Conservation (phyloP, 2,329 filamentous ascomycete species). For the Aspergillus proliferans region DNA sequence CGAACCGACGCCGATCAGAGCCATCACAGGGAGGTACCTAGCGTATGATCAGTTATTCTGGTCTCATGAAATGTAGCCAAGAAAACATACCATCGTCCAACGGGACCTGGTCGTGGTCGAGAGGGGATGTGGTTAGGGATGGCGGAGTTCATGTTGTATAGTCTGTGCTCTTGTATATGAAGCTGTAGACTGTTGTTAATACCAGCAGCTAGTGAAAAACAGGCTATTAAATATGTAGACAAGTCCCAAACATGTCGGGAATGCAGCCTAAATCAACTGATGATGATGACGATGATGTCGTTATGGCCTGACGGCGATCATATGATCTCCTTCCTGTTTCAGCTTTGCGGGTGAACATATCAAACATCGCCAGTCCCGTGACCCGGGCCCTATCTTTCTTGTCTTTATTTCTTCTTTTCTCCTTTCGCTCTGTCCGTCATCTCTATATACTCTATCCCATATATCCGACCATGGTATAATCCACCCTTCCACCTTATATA, state of each 20-base stretch:
- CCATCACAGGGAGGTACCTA: slow-evolving; percentile 1
- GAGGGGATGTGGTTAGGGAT: background rate
- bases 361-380: no score
- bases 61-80: no score
- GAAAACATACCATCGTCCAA: background rate
- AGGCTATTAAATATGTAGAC: background rate
- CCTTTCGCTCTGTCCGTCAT: no score
- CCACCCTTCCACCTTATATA: no score
- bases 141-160: background rate
- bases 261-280: background rate
- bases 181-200: no score
- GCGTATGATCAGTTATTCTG: background rate
- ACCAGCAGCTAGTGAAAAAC: no score
- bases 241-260: background rate
- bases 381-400: no score
- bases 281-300: background rate
- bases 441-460: no score
- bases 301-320: background rate
- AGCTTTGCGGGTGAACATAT: no score
- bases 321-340: background rate
- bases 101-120: background rate
- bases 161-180: no score
- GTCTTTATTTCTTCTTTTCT: no score
- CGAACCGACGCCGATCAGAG: slow-evolving; percentile 1
- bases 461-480: no score